Percentiles rank a stretch among this genome's conserved stretches.
These are phyloP conservation scores for Echinosophora koreensis DNA, from an alignment of 306 rosid genomes.

Conservation along the genomic window DNA sequence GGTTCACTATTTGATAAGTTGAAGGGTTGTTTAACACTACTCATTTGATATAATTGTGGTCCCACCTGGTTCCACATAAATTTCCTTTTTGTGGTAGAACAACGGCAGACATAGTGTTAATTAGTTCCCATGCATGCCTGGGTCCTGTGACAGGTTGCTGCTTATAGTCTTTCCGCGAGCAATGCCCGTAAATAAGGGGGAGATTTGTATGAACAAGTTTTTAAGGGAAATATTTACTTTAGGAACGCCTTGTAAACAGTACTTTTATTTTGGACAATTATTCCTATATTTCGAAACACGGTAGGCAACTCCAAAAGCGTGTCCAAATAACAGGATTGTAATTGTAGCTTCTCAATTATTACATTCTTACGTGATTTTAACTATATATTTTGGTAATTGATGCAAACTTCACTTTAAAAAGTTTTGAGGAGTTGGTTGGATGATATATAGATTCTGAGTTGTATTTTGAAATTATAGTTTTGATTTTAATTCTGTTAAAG, in stretches of 20 bases:
- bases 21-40: slow-evolving; percentile 30
- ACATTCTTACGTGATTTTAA: too few species aligned
- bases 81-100: slow-evolving; percentile 41
- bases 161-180: slow-evolving; percentile 48
- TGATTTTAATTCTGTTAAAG: too few species aligned
- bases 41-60: slow-evolving; percentile 47
- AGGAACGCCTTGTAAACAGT: not conserved
- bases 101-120: slow-evolving; percentile 46
- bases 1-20: not conserved
- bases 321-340: too few species aligned
- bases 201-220: slow-evolving; percentile 32
- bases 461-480: too few species aligned
- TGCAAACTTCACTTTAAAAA: too few species aligned
- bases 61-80: slow-evolving; percentile 42
- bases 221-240: not conserved
- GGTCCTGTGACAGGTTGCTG: slow-evolving; percentile 46
- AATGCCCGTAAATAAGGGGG: slow-evolving; percentile 51
- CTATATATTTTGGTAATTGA: too few species aligned
- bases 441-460: too few species aligned
- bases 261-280: not conserved
- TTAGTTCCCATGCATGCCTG: slow-evolving; percentile 45
- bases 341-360: too few species aligned
- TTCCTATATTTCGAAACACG: too few species aligned
- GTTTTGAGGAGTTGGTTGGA: too few species aligned
- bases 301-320: too few species aligned